Base-by-base conservation (phyloP, 2,329 filamentous ascomycete genomes). In the Neonectria neomacrospora region DNA sequence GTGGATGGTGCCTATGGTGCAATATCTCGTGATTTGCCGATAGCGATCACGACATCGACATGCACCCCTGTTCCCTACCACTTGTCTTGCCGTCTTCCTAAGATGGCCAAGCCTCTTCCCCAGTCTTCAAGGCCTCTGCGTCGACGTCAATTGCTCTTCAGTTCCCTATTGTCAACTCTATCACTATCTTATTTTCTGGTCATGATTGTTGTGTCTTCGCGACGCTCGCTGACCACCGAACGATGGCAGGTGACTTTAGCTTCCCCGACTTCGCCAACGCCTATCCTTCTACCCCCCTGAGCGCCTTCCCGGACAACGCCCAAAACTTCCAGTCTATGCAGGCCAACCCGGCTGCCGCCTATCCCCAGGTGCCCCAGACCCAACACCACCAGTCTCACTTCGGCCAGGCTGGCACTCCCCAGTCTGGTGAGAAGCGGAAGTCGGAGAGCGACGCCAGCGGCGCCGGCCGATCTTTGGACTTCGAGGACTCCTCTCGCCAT, bases 401-500 rank as follows among this genome's bases (percentile, higher is more conserved):
- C 68, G 70, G 64, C 34, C 74, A 76, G 54, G 57, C 60, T 22
- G 32, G 70, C 23, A 69, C 72, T 12, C 71, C 71, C 61, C 78
- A 68, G 59, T 69, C 76, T 6, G 76, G 76, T 23, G 82, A 84
- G 58, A 84, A 84, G 77, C 80, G 80, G 66, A 81, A 83, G 70
- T 74, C 82, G 22, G 83, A 84, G 58, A 74, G 77, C 30, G 71
- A 78, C 16, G 32, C 44, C 30, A 57, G 54, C 60, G 75, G 77
- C 56, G 74, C 78, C 42, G 77, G 75, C 65, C 83, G 78, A 59
- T 79, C 85, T 48, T 68, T 88, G 63, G 86, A 80, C 71, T 85
- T 91, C 52, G 91, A 94, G 77, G 91, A 94, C 66, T 83, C 88
- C 41, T 90, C 90, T 12, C 90, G 91, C 41, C 70, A 89, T 6